These are phyloP conservation scores for Diaporthe citri DNA, from an alignment of 2,329 filamentous ascomycete species.

Conservation along the genomic window DNA sequence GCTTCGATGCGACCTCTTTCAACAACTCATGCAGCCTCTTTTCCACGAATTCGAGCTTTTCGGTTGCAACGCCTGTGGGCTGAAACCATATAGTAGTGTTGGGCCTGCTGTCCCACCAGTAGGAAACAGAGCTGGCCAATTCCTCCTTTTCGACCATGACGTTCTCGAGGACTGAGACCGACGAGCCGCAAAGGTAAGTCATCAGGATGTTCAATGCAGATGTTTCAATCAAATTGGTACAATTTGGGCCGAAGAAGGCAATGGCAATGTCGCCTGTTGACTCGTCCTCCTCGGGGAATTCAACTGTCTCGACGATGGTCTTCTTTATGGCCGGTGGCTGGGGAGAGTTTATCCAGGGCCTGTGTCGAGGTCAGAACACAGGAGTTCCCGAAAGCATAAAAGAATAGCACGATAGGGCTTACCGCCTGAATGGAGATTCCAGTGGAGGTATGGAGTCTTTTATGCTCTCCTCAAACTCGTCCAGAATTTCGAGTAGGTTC, in stretches of 20 bases:
- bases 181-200: slow-evolving; percentile 91
- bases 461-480: slow-evolving; percentile 90
- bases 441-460: slow-evolving; percentile 82
- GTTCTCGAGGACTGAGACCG: slow-evolving; percentile 92
- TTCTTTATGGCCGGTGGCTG: slow-evolving; percentile 79
- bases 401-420: slow-evolving; percentile 30
- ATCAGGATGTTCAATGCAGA: slow-evolving; percentile 85
- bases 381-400: neutral
- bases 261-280: slow-evolving; percentile 90
- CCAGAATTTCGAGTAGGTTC: slow-evolving; percentile 83
- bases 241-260: slow-evolving; percentile 87
- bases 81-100: slow-evolving; percentile 88
- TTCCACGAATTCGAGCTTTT: slow-evolving; percentile 86
- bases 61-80: slow-evolving; percentile 87
- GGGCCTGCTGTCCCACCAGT: slow-evolving; percentile 83
- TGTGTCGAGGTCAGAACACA: slow-evolving; percentile 41
- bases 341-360: slow-evolving; percentile 90
- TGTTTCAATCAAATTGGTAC: slow-evolving; percentile 75
- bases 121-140: slow-evolving; percentile 86
- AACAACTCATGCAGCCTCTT: slow-evolving; percentile 87
- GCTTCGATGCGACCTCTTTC: slow-evolving; percentile 81
- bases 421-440: slow-evolving; percentile 80
- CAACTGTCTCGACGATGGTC: slow-evolving; percentile 81
- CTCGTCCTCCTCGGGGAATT: slow-evolving; percentile 97
- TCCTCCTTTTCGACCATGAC: slow-evolving; percentile 93